Evolutionary conservation across 345 rosid species (phyloP), one percentile per base, ranked within the genome.

Genomic region (Firmiana major): DNA sequence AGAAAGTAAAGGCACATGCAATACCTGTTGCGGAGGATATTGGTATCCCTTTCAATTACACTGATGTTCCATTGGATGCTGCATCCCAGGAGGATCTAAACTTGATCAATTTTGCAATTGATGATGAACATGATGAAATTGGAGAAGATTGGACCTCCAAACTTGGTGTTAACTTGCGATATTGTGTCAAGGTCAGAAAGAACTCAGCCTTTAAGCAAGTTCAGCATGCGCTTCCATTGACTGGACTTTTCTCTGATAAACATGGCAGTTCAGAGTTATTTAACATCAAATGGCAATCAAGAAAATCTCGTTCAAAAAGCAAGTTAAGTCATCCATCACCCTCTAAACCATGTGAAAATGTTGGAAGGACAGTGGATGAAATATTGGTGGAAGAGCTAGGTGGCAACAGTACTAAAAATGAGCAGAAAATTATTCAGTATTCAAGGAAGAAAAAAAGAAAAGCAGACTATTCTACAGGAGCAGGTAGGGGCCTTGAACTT

Each of bases 1-100:
- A 90, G 78, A 97, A 92, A 79, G 92, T 97, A 54, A 94, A 91
- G 84, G 98, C 94, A 12, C 90, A 97, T 87, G 97, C 97, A 58
- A 63, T 84, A 22, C 85, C 83, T 68, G 85, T 94, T 68, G 93
- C 97, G 1, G 94, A 92, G 81, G 98, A 90, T 73, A 90, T 89
- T 57, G 87, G 81, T 73, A 78, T 65, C 79, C 82, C 89, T 83
- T 94, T 92, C 80, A 85, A 85, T 75, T 91, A 84, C 78, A 76
- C 78, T 71, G 98, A 97, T 81, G 79, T 90, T 79, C 83, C 87
- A 53, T 73, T 89, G 53, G 90, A 88, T 79, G 75, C 67, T 84
- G 97, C 98, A 71, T 90, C 91, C 40, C 77, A 81, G 57, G 89
- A 87, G 82, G 94, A 94, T 78, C 81, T 97, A 75, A 89, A 87